These are phyloP conservation scores for Fagopyrum homotropicum DNA, from an alignment of 148 eudicot species.

Conservation along the genomic window DNA sequence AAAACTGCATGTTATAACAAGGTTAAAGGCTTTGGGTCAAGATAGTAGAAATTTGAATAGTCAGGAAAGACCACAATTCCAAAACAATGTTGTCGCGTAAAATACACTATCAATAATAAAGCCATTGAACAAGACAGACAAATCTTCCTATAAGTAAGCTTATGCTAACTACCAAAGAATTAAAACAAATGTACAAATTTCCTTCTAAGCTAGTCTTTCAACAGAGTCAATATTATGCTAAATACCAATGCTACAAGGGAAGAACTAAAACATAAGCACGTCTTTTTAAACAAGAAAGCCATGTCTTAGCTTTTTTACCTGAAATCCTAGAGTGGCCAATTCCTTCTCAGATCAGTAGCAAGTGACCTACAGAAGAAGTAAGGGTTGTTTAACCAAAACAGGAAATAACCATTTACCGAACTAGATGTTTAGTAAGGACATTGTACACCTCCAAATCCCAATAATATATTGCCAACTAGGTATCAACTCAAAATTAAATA, in stretches of 20 bases:
- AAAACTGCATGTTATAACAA: too few species aligned
- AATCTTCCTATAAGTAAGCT: too few species aligned
- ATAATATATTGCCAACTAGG: slow-evolving; percentile 93
- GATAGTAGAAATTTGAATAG: neutral
- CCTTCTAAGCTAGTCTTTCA: neutral
- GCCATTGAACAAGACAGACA: too few species aligned
- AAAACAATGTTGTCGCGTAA: neutral
- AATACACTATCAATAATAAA: neutral
- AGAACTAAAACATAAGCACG: neutral
- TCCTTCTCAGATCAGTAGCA: slow-evolving; percentile 86
- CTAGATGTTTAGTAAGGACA: slow-evolving; percentile 11
- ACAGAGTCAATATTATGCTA: neutral
- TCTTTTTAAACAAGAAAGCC: neutral
- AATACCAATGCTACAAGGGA: neutral
- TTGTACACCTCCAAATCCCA: slow-evolving; percentile 66
- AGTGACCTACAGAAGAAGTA: slow-evolving; percentile 51
- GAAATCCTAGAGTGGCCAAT: slow-evolving; percentile 84
- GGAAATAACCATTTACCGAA: slow-evolving; percentile 8
- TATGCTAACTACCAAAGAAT: neutral
- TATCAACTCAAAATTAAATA: slow-evolving; percentile 4
- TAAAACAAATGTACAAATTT: neutral
- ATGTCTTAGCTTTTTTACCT: slow-evolving; percentile 38
- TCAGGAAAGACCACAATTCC: neutral
- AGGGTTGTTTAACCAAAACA: neutral
- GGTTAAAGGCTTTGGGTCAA: neutral